Evolutionary conservation across 169 alveolate genomes (phyloP), one percentile per base, ranked within the genome.

Genomic region (Plasmodium malariae): DNA sequence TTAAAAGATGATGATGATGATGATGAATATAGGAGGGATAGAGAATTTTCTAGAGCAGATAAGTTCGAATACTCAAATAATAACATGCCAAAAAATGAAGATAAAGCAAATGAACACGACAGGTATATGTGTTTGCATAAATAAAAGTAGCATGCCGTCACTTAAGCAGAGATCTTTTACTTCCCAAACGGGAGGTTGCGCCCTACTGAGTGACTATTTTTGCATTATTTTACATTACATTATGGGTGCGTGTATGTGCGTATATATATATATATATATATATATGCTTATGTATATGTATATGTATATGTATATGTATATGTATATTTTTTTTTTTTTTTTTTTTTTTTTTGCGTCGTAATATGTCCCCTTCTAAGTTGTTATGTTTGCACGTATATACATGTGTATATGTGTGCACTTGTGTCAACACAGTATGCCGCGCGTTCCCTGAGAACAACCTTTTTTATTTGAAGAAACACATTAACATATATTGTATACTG

Each of bases 31-130:
- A n/a, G n/a, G n/a, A n/a, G n/a, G n/a, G 32, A 24, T 59, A 48
- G 74, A 45, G 88, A 74, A 28, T 40, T 37, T 57, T 55, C 88
- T n/a, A 74, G 88, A 48, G 28, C 51, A 19, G 72, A 73, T 57
- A 73, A 55, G 28, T 54, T 36, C 6, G 87, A 73, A 24, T 14
- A 74, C 28, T 40, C 88, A 14, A n/a, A n/a, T n/a, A 57, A 37
- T 19, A 67, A 21, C 17, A 6, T 34, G 32, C 43, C 74, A 24
- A 59, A 74, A 32, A 74, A 74, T 62, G 74, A 74, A 43, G 88
- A 74, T 37, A 60, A 19, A 49, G 51, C 34, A 21, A 59, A 67
- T 34, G 88, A 74, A 32, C 14, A 43, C 17, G 74, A 34, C 37
- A 63, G 88, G 48, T 74, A 74, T 54, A 65, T 74, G 14, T 76